phyloP scores from a whole-genome alignment of 78 protist species.

The Dictyostelium brefeldianum region DNA sequence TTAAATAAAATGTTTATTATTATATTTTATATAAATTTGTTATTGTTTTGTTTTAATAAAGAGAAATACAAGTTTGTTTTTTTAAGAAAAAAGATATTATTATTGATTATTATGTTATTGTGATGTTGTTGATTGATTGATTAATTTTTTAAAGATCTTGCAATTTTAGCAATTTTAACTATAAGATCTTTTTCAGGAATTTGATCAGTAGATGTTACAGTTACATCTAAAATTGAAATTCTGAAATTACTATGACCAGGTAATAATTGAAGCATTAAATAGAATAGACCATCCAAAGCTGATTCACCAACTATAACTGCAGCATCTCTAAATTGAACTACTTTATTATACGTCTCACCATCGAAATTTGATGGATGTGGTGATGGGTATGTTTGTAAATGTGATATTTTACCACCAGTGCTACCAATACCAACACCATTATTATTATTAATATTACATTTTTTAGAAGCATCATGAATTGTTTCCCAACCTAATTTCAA shows the following conservation, averaged over 20 bases:
- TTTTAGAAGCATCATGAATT: slow-evolving; percentile 8
- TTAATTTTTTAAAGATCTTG: slow-evolving; percentile 31
- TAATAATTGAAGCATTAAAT: slow-evolving; percentile 36
- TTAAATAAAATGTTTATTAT: neutral
- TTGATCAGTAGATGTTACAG: neutral
- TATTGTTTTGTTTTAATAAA: too few relatives aligned
- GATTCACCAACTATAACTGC: slow-evolving; percentile 78
- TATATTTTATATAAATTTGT: too few relatives aligned
- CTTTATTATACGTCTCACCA: slow-evolving; percentile 71
- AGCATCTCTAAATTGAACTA: slow-evolving; percentile 46
- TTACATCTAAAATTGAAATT: neutral
- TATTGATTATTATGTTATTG: too few relatives aligned
- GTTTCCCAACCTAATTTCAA: slow-evolving; percentile 44
- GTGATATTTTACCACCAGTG: neutral
- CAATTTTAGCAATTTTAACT: slow-evolving; percentile 27
- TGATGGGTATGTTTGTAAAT: neutral
- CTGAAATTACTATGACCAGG: slow-evolving; percentile 15
- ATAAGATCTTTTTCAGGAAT: slow-evolving; percentile 38
- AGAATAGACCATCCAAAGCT: slow-evolving; percentile 45
- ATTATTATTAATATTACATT: neutral
- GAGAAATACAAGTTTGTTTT: too few relatives aligned
- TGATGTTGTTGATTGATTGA: too few relatives aligned
- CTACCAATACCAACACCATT: neutral
- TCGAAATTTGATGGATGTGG: slow-evolving; percentile 70
- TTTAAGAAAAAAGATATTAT: too few relatives aligned